A percentile compares a stretch with the other conserved stretches of the same genome.
Evolutionary conservation across 441 rosid species (phyloP).

Genomic region (Euphorbia schlechtendalii): DNA sequence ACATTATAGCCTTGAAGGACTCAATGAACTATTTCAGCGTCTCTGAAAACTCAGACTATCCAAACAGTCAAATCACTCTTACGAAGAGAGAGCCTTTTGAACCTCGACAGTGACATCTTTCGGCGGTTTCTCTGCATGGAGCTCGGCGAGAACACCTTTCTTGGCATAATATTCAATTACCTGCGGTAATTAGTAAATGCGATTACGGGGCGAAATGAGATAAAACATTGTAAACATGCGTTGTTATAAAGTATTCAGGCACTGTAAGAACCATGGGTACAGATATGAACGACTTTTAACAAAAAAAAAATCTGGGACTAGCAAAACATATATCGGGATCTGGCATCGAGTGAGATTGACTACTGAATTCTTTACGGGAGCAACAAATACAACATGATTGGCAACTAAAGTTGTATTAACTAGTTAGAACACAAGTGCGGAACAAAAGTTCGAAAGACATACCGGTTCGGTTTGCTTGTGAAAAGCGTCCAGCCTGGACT

Average conservation of each 20-base stretch:
- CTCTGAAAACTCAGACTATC: no score
- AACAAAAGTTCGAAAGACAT: conserved; percentile 15
- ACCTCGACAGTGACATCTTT: conserved; percentile 67
- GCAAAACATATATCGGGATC: background rate
- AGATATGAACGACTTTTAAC: no score
- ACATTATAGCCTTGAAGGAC: background rate
- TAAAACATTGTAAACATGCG: no score
- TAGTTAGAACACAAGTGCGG: background rate
- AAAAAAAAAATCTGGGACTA: background rate
- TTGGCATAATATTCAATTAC: conserved; percentile 73
- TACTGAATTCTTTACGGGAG: background rate
- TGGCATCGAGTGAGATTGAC: background rate
- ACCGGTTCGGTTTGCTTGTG: conserved; percentile 95
- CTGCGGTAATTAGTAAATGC: conserved; percentile 26
- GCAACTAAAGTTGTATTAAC: no score
- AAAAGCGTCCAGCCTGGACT: conserved; percentile 79
- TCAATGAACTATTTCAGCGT: background rate
- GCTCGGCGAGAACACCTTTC: conserved; percentile 60
- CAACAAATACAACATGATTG: no score
- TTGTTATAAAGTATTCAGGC: no score
- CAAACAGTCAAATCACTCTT: background rate
- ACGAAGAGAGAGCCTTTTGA: conserved; percentile 50
- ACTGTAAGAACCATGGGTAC: no score
- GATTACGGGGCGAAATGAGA: background rate
- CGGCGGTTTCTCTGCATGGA: conserved; percentile 81